These are phyloP conservation scores for Saccharomycopsis sp. DNA, from an alignment of 805 yeast genomes.

Conservation along the genomic window DNA sequence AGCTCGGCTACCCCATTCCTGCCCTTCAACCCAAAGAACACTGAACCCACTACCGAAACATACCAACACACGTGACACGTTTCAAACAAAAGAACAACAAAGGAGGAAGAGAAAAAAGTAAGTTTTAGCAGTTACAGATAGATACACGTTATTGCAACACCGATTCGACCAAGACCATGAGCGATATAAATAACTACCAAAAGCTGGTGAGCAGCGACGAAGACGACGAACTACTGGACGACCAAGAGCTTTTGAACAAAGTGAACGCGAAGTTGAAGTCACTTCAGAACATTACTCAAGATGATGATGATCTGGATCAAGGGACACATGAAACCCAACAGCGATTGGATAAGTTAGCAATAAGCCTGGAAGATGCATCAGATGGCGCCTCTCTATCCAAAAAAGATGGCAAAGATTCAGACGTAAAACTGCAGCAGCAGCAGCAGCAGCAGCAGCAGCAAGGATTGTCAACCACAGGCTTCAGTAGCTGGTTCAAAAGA, in stretches of 20 bases:
- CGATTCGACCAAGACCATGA: too few relatives aligned
- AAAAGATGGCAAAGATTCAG: slow-evolving; percentile 13
- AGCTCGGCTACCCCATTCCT: too few relatives aligned
- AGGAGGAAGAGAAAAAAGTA: too few relatives aligned
- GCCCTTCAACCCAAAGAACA: too few relatives aligned
- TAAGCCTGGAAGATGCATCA: slow-evolving; percentile 2
- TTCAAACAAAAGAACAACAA: too few relatives aligned
- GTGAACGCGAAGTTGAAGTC: slow-evolving; percentile 17
- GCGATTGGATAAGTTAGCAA: background rate
- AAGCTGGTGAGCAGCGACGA: slow-evolving; percentile 5
- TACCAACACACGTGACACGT: too few relatives aligned
- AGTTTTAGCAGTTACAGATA: too few relatives aligned
- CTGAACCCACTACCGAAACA: too few relatives aligned
- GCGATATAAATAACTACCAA: too few relatives aligned
- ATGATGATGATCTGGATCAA: slow-evolving; percentile 61
- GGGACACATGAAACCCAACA: slow-evolving; percentile 2
- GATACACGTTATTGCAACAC: too few relatives aligned
- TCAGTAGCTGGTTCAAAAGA: slow-evolving; percentile 15
- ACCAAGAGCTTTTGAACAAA: slow-evolving; percentile 11
- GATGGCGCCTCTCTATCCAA: background rate
- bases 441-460: background rate
- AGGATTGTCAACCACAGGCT: background rate
- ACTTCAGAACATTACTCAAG: slow-evolving; percentile 44
- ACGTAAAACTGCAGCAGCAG: slow-evolving; percentile 7
- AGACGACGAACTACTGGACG: slow-evolving; percentile 6